Evolutionary conservation across 768 basidiomycete species (phyloP), one percentile per base, ranked within the genome.

Genomic region (Kwoniella mangroviensis): DNA sequence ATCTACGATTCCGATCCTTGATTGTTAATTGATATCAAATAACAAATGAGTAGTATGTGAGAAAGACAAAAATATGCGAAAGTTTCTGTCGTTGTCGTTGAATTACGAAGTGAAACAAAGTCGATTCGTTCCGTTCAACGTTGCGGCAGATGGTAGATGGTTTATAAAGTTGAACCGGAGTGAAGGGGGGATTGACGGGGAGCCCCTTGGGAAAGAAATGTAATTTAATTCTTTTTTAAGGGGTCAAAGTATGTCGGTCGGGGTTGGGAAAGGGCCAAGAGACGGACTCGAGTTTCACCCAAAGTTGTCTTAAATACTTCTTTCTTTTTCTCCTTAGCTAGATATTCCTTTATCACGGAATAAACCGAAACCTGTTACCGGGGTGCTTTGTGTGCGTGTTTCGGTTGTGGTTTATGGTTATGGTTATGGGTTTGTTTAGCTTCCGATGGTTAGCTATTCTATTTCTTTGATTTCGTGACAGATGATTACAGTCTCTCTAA

Each of bases 191-290:
- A 49, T 49, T 49, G 56, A 34, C 26, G 56, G 26, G 56, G 56
- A 26, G 56, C 21, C 56, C 56, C 56, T 57, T 26, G 56, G 56
- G 56, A 57, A 57, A 34, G 15, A 52, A 52, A 11, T 12, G 17
- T 52, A 15, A 21, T 21, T 19, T 26, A 2, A 22, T 17, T 55
- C 12, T 26, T 57, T 12, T 26, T 6, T 11, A 40, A 57, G 21
- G 24, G 26, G 26, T 57, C 24, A 21, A n/a, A 55, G 54, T 34
- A 34, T 34, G 34, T 34, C 45, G 45, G 45, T 49, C 45, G 45
- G 45, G 19, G 45, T 49, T 49, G 45, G 34, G 34, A 15, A 49
- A 49, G 45, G 45, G 45, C 12, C 3, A 13, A 49, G 45, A 49
- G 45, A 13, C 45, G 45, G 34, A 34, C 34, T 34, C 34, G 34